phyloP scores from a whole-genome alignment of 495 filamentous ascomycete genomes.

The Aspergillus conjunctus region DNA sequence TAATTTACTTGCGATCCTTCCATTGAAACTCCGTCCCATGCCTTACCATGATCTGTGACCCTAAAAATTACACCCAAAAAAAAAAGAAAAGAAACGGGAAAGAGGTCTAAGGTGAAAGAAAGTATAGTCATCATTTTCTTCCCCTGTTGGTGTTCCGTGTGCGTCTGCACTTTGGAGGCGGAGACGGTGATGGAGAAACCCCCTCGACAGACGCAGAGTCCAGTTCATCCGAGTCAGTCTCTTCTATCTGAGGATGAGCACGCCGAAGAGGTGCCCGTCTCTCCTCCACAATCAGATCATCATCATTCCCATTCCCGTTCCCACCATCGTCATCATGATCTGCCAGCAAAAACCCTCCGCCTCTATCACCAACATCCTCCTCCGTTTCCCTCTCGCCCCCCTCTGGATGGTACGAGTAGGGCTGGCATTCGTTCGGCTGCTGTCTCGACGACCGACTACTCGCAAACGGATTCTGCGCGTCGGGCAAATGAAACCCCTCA shows the following conservation, averaged over 20 bases:
- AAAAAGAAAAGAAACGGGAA: background rate
- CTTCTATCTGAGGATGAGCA: background rate
- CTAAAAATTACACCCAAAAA: no score
- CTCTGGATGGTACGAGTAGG: background rate
- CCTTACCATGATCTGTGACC: no score
- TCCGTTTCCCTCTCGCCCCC: conserved; percentile 13
- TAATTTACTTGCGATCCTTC: no score
- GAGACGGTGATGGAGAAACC: conserved; percentile 10
- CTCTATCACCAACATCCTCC: conserved; percentile 32
- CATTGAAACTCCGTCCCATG: no score
- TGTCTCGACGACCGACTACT: conserved; percentile 19
- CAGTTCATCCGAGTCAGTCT: background rate
- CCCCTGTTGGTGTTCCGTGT: conserved; percentile 23
- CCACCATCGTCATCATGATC: conserved; percentile 22
- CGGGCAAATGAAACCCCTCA: conserved; percentile 32
- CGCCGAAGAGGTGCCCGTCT: conserved; percentile 10
- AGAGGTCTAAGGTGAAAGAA: background rate
- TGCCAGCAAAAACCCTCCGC: conserved; percentile 21
- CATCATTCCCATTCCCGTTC: conserved; percentile 12
- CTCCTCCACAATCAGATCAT: conserved; percentile 22
- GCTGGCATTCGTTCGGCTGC: conserved; percentile 12
- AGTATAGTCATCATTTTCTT: background rate
- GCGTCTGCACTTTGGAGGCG: conserved; percentile 30
- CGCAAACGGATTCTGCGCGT: conserved; percentile 45
- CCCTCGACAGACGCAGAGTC: conserved; percentile 4